A percentile compares a stretch with the other conserved stretches of the same genome.
Conservation (phyloP, 345 rosid genomes). For the Orychophragmus violaceus region DNA sequence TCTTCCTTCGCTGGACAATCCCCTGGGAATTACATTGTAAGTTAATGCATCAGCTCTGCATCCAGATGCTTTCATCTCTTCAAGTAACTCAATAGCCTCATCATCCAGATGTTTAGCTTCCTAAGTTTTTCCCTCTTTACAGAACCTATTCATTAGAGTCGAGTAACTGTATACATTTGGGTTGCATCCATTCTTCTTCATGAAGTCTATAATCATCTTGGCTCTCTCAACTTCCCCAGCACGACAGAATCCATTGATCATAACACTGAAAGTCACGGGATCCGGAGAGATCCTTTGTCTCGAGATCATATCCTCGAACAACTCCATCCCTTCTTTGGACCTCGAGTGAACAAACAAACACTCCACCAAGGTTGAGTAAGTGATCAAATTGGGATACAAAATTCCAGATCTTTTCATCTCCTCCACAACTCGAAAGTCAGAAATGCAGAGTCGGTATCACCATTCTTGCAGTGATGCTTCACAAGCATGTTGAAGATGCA, state of each 20-base stretch:
- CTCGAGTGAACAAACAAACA: slow-evolving; percentile 53
- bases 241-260: slow-evolving; percentile 75
- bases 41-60: slow-evolving; percentile 73
- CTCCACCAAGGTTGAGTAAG: slow-evolving; percentile 69
- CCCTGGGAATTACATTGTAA: slow-evolving; percentile 65
- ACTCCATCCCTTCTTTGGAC: slow-evolving; percentile 60
- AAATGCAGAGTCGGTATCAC: slow-evolving; percentile 55
- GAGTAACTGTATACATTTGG: slow-evolving; percentile 71
- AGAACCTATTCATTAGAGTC: slow-evolving; percentile 56
- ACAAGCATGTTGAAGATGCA: slow-evolving; percentile 88
- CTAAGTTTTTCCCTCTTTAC: slow-evolving; percentile 50
- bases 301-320: slow-evolving; percentile 80
- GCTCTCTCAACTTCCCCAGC: slow-evolving; percentile 68
- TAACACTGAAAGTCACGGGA: slow-evolving; percentile 57
- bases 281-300: slow-evolving; percentile 72
- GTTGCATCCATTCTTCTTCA: slow-evolving; percentile 70
- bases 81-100: slow-evolving; percentile 53
- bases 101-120: slow-evolving; percentile 61
- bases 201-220: slow-evolving; percentile 52
- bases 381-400: slow-evolving; percentile 70
- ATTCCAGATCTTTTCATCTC: slow-evolving; percentile 59
- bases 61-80: slow-evolving; percentile 52
- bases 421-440: slow-evolving; percentile 54
- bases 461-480: slow-evolving; percentile 72
- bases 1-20: slow-evolving; percentile 60